phyloP scores from a whole-genome alignment of 495 filamentous ascomycete genomes.

The Sordaria brevicollis region DNA sequence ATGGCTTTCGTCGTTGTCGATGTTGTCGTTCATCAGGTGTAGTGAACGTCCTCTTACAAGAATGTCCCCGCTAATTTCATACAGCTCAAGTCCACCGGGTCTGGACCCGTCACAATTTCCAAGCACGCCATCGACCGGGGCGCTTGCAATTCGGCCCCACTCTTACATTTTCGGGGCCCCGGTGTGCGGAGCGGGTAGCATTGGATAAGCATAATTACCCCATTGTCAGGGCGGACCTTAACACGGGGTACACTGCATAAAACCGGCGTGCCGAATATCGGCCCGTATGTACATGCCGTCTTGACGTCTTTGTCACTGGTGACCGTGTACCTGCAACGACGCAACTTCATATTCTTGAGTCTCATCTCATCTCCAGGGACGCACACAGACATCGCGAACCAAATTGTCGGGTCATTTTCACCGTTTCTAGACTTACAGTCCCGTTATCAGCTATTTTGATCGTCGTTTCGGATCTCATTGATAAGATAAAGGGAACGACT shows the following conservation, averaged over 20 bases:
- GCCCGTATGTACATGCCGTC: background rate
- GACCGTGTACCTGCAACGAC: background rate
- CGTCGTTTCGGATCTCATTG: background rate
- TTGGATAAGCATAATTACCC: background rate
- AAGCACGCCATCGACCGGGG: background rate
- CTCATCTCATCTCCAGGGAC: background rate
- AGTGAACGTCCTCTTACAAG: background rate
- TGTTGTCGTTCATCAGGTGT: background rate
- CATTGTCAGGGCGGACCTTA: background rate
- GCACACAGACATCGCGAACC: background rate
- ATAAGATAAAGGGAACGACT: background rate
- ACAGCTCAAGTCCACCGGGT: background rate
- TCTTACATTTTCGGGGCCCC: background rate
- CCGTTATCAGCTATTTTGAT: background rate
- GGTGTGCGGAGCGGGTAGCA: background rate
- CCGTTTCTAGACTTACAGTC: background rate
- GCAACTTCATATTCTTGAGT: background rate
- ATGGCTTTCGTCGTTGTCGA: background rate
- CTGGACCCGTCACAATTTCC: background rate
- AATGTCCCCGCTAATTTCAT: background rate
- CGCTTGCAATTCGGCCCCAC: background rate
- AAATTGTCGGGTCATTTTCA: background rate
- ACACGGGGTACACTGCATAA: background rate
- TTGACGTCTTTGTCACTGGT: background rate
- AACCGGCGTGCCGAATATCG: background rate